Conservation (phyloP, 306 rosid species). For the Lagenaria siceraria region DNA sequence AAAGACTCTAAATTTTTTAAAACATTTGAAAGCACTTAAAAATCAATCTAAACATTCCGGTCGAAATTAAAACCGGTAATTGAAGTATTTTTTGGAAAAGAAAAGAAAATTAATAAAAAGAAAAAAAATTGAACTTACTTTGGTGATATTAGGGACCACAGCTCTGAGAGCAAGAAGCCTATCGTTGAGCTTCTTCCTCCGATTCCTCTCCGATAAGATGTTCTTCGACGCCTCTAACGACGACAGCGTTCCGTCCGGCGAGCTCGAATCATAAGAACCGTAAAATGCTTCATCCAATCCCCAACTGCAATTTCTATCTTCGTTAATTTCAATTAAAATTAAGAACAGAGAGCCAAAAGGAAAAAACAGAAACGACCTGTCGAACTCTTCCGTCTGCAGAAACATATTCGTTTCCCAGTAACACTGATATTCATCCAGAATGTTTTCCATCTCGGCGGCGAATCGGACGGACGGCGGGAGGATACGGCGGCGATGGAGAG, state of each 20-base stretch:
- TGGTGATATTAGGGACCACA: constrained; percentile 93
- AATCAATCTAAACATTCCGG: too few species aligned
- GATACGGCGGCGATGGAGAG: neutral
- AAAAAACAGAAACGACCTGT: neutral
- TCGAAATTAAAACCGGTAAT: too few species aligned
- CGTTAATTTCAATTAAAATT: neutral
- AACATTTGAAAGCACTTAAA: too few species aligned
- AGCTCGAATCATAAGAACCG: constrained; percentile 74
- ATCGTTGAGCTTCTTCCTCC: constrained; percentile 90
- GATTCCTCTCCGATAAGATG: constrained; percentile 79
- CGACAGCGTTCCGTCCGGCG: constrained; percentile 74
- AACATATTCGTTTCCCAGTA: constrained; percentile 86
- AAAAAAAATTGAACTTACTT: constrained; percentile 22
- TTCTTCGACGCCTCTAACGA: constrained; percentile 79
- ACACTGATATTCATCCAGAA: constrained; percentile 48
- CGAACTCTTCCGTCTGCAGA: constrained; percentile 57
- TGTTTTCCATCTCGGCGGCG: constrained; percentile 49
- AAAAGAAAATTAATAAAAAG: neutral
- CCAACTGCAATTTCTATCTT: constrained; percentile 32
- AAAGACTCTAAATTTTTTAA: too few species aligned
- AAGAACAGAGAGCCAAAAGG: too few species aligned
- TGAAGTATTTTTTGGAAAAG: too few species aligned
- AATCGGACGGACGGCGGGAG: neutral
- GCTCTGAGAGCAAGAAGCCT: constrained; percentile 86
- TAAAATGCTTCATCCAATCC: constrained; percentile 74